Evolutionary conservation across 805 yeast genomes (phyloP).

Genomic region (Saturnispora silvae): DNA sequence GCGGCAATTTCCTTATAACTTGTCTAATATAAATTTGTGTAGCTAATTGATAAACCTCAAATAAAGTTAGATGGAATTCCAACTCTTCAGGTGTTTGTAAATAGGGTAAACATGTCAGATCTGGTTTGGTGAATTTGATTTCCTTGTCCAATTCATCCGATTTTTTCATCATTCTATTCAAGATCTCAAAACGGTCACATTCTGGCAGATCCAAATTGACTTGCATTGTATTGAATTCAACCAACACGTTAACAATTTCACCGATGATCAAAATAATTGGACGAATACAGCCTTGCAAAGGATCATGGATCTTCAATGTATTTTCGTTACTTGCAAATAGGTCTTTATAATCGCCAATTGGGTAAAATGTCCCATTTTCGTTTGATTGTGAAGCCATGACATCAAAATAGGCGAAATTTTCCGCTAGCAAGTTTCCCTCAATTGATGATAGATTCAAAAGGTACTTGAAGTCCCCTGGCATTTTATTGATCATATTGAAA

Average conservation of each 20-base stretch:
- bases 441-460: conserved; percentile 23
- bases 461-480: conserved; percentile 22
- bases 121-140: conserved; percentile 15
- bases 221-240: conserved; percentile 16
- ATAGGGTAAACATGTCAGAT: conserved; percentile 13
- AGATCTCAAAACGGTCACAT: conserved; percentile 16
- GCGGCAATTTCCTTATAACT: conserved; percentile 19
- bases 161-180: conserved; percentile 12
- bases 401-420: conserved; percentile 32
- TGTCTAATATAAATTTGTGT: conserved; percentile 20
- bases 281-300: conserved; percentile 33
- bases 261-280: conserved; percentile 29
- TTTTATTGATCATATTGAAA: conserved; percentile 17
- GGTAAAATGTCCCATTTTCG: conserved; percentile 28
- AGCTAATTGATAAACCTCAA: conserved; percentile 25
- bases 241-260: conserved; percentile 27
- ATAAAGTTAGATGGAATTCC: conserved; percentile 26
- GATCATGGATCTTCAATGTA: conserved; percentile 22
- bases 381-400: conserved; percentile 30
- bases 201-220: conserved; percentile 15
- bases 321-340: conserved; percentile 16
- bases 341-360: conserved; percentile 25
- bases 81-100: conserved; percentile 17
- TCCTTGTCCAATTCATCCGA: conserved; percentile 13
- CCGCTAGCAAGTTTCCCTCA: conserved; percentile 27